phyloP scores from a whole-genome alignment of 2,329 filamentous ascomycete genomes.

The Xylaria sp. region DNA sequence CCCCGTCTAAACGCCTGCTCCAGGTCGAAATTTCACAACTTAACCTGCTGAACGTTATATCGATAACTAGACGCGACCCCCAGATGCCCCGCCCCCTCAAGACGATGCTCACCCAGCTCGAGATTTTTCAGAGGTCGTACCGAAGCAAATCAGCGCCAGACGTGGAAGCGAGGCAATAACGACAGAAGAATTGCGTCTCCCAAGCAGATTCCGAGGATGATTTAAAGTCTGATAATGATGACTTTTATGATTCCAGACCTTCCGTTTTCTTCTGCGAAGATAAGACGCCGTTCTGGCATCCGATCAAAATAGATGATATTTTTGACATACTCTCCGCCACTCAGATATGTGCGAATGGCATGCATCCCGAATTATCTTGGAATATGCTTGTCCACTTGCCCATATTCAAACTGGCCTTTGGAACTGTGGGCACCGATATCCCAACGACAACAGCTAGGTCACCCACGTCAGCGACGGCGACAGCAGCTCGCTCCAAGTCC shows the following conservation, averaged over 20 bases:
- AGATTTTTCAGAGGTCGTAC: constrained; percentile 19
- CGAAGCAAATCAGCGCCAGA: constrained; percentile 6
- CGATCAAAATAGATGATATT: constrained; percentile 6
- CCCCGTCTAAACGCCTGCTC: constrained; percentile 15
- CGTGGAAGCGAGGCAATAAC: neutral
- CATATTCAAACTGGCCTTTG: constrained; percentile 21
- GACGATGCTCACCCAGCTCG: constrained; percentile 12
- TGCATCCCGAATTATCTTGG: constrained; percentile 19
- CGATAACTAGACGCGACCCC: constrained; percentile 7
- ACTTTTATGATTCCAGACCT: constrained; percentile 14
- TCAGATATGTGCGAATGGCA: constrained; percentile 8
- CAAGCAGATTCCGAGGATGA: neutral
- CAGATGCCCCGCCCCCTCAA: constrained; percentile 14
- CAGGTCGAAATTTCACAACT: constrained; percentile 6
- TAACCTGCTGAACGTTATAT: constrained; percentile 6
- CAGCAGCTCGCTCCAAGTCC: neutral
- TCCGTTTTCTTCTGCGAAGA: neutral
- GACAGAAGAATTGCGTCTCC: neutral
- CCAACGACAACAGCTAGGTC: no score
- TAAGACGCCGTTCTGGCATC: constrained; percentile 3
- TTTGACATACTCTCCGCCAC: constrained; percentile 13
- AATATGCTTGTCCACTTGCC: constrained; percentile 27
- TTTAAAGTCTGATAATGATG: neutral
- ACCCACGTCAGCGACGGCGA: no score
- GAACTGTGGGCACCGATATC: constrained; percentile 2